Percentiles rank a stretch among this genome's conserved stretches.
Evolutionary conservation across 768 basidiomycete species (phyloP).

Genomic region (Tricholoma hemisulphureum): DNA sequence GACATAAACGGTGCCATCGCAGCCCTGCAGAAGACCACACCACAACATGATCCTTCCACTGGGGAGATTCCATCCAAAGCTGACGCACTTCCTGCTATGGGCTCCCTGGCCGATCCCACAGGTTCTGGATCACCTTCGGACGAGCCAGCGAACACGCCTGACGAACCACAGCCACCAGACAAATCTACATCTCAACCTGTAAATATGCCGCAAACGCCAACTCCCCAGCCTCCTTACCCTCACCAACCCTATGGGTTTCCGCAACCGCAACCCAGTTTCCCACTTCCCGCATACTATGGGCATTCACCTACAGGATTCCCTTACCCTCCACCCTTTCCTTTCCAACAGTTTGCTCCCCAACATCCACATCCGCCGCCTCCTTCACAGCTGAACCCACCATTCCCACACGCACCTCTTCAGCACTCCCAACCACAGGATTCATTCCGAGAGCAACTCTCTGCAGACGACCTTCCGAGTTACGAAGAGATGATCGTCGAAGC

Average conservation of each 20-base stretch:
- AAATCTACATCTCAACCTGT: conserved; percentile 22
- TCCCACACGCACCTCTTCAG: conserved; percentile 31
- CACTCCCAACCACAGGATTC: conserved; percentile 26
- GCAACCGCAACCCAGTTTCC: conserved; percentile 52
- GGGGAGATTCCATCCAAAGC: conserved; percentile 13
- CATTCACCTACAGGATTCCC: conserved; percentile 46
- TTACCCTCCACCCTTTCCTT: conserved; percentile 22
- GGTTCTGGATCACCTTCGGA: conserved; percentile 12
- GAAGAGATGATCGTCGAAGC: conserved; percentile 92
- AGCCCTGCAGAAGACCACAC: conserved; percentile 40
- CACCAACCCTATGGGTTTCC: conserved; percentile 57
- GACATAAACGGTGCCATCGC: conserved; percentile 67
- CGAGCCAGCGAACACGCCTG: conserved; percentile 15
- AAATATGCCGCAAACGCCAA: conserved; percentile 9
- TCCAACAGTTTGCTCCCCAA: conserved; percentile 33
- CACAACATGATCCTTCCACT: conserved; percentile 16
- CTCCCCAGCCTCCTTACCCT: conserved; percentile 36
- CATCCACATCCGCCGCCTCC: conserved; percentile 41
- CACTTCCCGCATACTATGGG: conserved; percentile 66
- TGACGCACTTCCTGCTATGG: conserved; percentile 13
- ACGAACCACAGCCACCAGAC: conserved; percentile 25
- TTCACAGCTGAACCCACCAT: conserved; percentile 36
- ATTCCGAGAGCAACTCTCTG: conserved; percentile 21
- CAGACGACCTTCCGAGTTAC: conserved; percentile 74
- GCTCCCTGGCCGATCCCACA: conserved; percentile 18